These are phyloP conservation scores for Aureobasidium pullulans DNA, from an alignment of 2,329 filamentous ascomycete species.

Conservation along the genomic window DNA sequence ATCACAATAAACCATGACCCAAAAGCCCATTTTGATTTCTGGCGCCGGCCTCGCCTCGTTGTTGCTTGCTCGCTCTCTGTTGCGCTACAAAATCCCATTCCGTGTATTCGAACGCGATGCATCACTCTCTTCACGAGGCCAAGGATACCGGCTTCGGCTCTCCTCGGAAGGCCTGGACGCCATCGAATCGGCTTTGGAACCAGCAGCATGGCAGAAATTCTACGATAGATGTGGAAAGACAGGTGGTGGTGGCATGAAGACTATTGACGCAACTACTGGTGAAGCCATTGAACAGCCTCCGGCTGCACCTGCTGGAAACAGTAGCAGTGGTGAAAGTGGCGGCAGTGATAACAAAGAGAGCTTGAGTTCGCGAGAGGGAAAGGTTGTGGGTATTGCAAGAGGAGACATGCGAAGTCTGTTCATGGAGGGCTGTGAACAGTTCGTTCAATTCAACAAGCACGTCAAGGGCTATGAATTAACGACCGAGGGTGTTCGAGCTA, in stretches of 20 bases:
- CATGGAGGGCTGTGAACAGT: constrained; percentile 47
- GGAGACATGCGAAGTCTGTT: constrained; percentile 58
- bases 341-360: constrained; percentile 16
- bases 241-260: constrained; percentile 45
- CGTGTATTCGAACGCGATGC: constrained; percentile 37
- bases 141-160: constrained; percentile 56
- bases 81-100: constrained; percentile 31
- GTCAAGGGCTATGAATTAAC: constrained; percentile 55
- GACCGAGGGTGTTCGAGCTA: constrained; percentile 44
- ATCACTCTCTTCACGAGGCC: constrained; percentile 49
- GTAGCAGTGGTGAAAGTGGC: constrained; percentile 13
- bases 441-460: constrained; percentile 49
- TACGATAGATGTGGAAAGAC: constrained; percentile 55
- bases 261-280: constrained; percentile 48
- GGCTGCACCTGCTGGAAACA: constrained; percentile 14
- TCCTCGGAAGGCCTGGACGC: constrained; percentile 51
- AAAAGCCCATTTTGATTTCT: constrained; percentile 36
- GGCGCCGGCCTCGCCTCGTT: constrained; percentile 35
- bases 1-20: constrained; percentile 8
- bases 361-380: constrained; percentile 48
- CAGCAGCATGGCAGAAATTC: constrained; percentile 43
- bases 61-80: constrained; percentile 32
- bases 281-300: constrained; percentile 27
- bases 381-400: constrained; percentile 54
- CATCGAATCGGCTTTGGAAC: constrained; percentile 49